Evolutionary conservation across 257 asterid genomes (phyloP).

Genomic region (Knoxia roxburghii): DNA sequence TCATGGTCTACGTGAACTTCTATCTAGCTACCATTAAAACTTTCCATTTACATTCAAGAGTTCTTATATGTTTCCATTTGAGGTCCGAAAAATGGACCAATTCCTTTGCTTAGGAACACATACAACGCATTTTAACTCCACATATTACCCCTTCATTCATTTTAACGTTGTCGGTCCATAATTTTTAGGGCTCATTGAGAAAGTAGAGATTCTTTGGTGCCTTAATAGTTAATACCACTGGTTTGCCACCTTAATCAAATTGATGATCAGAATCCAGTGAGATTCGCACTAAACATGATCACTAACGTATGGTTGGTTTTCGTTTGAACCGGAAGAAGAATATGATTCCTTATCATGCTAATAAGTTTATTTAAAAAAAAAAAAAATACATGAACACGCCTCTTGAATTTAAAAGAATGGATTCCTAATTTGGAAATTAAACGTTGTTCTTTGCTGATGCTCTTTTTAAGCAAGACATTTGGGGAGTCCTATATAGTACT

Average conservation of each 20-base stretch:
- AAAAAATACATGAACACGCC: background rate
- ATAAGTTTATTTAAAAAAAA: conserved; percentile 11
- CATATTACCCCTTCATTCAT: no score
- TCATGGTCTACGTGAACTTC: no score
- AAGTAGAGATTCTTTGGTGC: background rate
- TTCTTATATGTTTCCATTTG: no score
- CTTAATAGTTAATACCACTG: background rate
- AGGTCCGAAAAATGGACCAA: no score
- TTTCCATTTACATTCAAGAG: no score
- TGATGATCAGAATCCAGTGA: conserved; percentile 23
- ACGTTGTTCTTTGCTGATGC: background rate
- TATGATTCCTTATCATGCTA: conserved; percentile 36
- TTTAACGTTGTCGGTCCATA: no score
- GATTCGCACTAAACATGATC: conserved; percentile 17
- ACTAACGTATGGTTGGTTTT: conserved; percentile 18
- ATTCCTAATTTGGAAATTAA: conserved; percentile 28
- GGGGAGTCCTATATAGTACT: background rate
- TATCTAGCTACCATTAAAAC: no score
- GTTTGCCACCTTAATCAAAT: conserved; percentile 24
- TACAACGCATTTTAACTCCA: no score
- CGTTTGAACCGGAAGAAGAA: conserved; percentile 17
- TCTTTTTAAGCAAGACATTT: background rate
- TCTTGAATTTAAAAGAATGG: conserved; percentile 15
- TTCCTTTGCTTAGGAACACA: no score
- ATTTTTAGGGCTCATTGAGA: no score